These are phyloP conservation scores for Kregervanrija delftensis DNA, from an alignment of 805 yeast genomes.

Conservation along the genomic window DNA sequence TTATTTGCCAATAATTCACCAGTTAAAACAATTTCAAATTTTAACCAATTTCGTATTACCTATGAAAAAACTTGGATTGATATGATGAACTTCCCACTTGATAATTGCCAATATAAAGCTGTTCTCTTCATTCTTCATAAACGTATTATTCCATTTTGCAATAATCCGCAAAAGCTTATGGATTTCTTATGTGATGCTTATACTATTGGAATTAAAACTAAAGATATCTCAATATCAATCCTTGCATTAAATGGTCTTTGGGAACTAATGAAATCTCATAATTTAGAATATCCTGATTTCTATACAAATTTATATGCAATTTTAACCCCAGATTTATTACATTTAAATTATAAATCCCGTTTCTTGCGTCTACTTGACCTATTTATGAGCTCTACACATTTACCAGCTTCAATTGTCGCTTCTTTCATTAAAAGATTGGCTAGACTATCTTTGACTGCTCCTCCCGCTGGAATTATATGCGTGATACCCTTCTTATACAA, in stretches of 20 bases:
- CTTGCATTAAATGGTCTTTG: constrained; percentile 84
- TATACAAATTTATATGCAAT: constrained; percentile 75
- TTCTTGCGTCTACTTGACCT: constrained; percentile 82
- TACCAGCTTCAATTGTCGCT: constrained; percentile 77
- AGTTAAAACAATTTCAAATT: constrained; percentile 25
- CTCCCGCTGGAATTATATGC: constrained; percentile 84
- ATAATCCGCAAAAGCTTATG: constrained; percentile 78
- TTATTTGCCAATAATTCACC: constrained; percentile 40
- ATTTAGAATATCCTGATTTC: constrained; percentile 89
- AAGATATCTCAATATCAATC: constrained; percentile 35
- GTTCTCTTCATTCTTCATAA: constrained; percentile 70
- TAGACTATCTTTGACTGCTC: constrained; percentile 64
- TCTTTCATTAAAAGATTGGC: constrained; percentile 83
- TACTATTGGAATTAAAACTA: constrained; percentile 32
- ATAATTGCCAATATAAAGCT: constrained; percentile 54
- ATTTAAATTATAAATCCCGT: constrained; percentile 74
- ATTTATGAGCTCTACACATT: constrained; percentile 80
- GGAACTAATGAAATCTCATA: constrained; percentile 71
- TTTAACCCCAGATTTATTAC: constrained; percentile 68
- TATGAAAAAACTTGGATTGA: constrained; percentile 67
- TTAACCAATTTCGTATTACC: constrained; percentile 44
- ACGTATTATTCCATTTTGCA: constrained; percentile 73
- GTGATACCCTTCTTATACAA: constrained; percentile 89
- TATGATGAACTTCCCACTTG: constrained; percentile 36
- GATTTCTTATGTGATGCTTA: constrained; percentile 90